Evolutionary conservation across 495 filamentous ascomycete species (phyloP).

Genomic region (Parachaetomium inaequale): DNA sequence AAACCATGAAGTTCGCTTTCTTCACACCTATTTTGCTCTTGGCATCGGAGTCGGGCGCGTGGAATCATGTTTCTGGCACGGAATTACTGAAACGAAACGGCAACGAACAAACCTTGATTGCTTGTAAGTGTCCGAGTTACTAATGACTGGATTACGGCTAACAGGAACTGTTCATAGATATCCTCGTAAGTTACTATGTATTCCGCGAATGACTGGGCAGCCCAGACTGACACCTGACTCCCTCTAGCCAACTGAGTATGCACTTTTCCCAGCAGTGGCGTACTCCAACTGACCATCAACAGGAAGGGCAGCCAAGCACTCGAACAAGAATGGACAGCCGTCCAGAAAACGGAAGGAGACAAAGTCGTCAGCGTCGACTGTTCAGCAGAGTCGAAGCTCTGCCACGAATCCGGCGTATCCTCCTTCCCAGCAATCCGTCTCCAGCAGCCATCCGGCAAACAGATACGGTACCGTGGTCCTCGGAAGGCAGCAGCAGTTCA

Average conservation of each 20-base stretch:
- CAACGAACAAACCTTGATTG: slow-evolving; percentile 38
- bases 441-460: slow-evolving; percentile 34
- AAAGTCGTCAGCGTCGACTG: slow-evolving; percentile 45
- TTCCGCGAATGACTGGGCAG: no score
- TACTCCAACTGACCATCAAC: background rate
- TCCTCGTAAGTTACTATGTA: background rate
- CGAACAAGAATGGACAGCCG: slow-evolving; percentile 38
- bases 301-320: slow-evolving; percentile 38
- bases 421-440: slow-evolving; percentile 50
- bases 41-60: slow-evolving; percentile 22
- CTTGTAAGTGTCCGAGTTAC: slow-evolving; percentile 36
- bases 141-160: background rate
- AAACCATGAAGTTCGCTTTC: background rate
- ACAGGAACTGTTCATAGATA: background rate
- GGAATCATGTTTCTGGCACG: slow-evolving; percentile 36
- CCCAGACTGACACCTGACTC: background rate
- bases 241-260: background rate
- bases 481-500: slow-evolving; percentile 38
- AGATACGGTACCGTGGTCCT: slow-evolving; percentile 41
- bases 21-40: slow-evolving; percentile 17
- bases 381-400: slow-evolving; percentile 35
- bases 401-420: slow-evolving; percentile 36
- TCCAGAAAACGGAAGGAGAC: slow-evolving; percentile 28
- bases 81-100: slow-evolving; percentile 30
- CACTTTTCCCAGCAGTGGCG: background rate